Conservation (phyloP, 2,329 filamentous ascomycete genomes). For the Metarhizium album region DNA sequence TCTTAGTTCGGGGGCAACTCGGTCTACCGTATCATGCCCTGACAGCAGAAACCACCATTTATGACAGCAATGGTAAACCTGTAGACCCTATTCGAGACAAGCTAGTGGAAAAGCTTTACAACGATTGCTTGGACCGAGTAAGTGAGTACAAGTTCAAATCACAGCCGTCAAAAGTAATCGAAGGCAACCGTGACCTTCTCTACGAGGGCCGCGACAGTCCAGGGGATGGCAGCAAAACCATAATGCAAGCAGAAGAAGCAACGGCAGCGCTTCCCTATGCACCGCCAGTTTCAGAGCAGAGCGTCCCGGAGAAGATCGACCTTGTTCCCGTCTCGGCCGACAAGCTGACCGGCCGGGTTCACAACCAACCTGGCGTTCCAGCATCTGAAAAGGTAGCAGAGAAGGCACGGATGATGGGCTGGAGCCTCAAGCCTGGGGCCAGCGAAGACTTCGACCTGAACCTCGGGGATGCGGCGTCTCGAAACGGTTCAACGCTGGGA, state of each 20-base stretch:
- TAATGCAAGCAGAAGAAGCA: conserved; percentile 61
- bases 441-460: conserved; percentile 57
- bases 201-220: conserved; percentile 71
- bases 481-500: conserved; percentile 64
- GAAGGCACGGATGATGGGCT: conserved; percentile 73
- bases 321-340: conserved; percentile 55
- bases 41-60: conserved; percentile 72
- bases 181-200: conserved; percentile 74
- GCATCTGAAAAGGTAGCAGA: conserved; percentile 63
- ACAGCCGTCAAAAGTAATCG: conserved; percentile 57
- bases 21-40: conserved; percentile 77
- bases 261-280: conserved; percentile 48
- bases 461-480: conserved; percentile 53
- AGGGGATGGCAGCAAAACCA: conserved; percentile 58
- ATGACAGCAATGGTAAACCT: conserved; percentile 68
- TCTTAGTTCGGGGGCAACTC: conserved; percentile 82
- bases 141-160: conserved; percentile 81
- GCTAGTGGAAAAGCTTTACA: conserved; percentile 84
- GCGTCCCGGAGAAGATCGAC: conserved; percentile 40
- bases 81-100: conserved; percentile 72
- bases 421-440: conserved; percentile 58
- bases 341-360: conserved; percentile 60
- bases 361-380: conserved; percentile 58
- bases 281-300: conserved; percentile 42
- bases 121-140: conserved; percentile 85